Percentiles rank a stretch among this genome's conserved stretches.
phyloP scores from a whole-genome alignment of 163 green algal species.

The Chlamydomonas reinhardtii region DNA sequence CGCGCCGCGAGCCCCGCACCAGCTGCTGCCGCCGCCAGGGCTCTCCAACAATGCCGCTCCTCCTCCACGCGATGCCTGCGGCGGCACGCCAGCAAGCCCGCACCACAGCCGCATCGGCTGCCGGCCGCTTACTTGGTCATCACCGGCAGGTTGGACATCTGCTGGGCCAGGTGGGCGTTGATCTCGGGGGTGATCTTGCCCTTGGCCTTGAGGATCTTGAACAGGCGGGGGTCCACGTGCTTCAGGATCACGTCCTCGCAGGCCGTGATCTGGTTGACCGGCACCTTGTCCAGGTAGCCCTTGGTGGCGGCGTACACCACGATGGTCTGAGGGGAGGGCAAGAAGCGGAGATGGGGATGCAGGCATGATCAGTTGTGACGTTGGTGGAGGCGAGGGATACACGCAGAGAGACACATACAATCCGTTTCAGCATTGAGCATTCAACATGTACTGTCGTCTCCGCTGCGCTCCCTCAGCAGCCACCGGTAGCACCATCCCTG shows the following conservation, averaged over 20 bases:
- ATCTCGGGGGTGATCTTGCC: slow-evolving; percentile 74
- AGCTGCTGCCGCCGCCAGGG: too few relatives aligned
- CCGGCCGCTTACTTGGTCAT: slow-evolving; percentile 35
- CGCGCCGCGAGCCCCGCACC: too few relatives aligned
- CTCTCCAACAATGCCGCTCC: too few relatives aligned
- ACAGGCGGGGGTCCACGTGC: slow-evolving; percentile 67
- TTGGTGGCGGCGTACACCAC: slow-evolving; percentile 89
- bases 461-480: too few relatives aligned
- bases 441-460: too few relatives aligned
- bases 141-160: slow-evolving; percentile 54
- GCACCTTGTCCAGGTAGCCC: slow-evolving; percentile 92
- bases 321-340: slow-evolving; percentile 58
- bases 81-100: too few relatives aligned
- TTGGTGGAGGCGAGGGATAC: background rate
- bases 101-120: too few relatives aligned
- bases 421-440: too few relatives aligned
- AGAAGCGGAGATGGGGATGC: background rate
- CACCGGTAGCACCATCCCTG: too few relatives aligned
- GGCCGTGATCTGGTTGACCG: slow-evolving; percentile 50
- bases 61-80: too few relatives aligned
- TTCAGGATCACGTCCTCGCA: slow-evolving; percentile 68
- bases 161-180: slow-evolving; percentile 63
- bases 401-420: too few relatives aligned
- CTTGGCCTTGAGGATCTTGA: slow-evolving; percentile 70
- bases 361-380: background rate